A percentile compares a stretch with the other conserved stretches of the same genome.
These are phyloP conservation scores for Pseudogymnoascus sp. DNA, from an alignment of 2,329 filamentous ascomycete species.

Conservation along the genomic window DNA sequence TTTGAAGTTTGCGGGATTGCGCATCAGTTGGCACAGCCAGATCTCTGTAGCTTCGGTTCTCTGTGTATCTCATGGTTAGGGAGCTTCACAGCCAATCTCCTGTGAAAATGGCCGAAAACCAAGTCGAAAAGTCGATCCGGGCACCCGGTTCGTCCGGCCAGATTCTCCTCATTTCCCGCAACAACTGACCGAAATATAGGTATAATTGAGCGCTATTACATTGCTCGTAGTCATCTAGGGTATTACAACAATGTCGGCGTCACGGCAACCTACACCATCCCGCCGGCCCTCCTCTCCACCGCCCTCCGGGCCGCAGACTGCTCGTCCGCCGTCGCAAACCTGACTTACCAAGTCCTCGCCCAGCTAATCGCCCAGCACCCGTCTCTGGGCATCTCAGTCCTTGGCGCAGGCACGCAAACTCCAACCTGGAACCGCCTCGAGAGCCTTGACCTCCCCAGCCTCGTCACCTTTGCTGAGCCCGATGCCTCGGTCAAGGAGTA, in stretches of 20 bases:
- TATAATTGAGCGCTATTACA: conserved; percentile 8
- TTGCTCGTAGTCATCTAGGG: conserved; percentile 1
- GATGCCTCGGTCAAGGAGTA: neutral
- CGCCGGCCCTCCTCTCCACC: neutral
- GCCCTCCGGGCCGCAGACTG: neutral
- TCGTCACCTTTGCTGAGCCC: neutral
- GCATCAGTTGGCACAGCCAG: neutral
- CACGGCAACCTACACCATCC: neutral
- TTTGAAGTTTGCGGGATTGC: neutral
- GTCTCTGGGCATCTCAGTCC: neutral
- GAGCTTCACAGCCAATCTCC: neutral
- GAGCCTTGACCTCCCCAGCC: neutral
- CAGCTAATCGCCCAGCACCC: neutral
- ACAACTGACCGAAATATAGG: neutral
- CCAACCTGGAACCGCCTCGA: neutral
- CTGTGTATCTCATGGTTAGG: neutral
- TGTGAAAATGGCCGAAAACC: neutral
- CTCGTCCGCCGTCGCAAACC: neutral
- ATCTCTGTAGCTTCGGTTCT: neutral
- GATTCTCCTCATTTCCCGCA: neutral
- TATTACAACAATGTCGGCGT: conserved; percentile 1
- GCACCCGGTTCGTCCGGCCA: neutral
- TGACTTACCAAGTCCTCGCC: neutral
- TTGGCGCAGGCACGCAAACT: neutral
- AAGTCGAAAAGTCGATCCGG: neutral